Evolutionary conservation across 2,329 filamentous ascomycete genomes (phyloP).

Genomic region (Neocatenulostroma microsporum): DNA sequence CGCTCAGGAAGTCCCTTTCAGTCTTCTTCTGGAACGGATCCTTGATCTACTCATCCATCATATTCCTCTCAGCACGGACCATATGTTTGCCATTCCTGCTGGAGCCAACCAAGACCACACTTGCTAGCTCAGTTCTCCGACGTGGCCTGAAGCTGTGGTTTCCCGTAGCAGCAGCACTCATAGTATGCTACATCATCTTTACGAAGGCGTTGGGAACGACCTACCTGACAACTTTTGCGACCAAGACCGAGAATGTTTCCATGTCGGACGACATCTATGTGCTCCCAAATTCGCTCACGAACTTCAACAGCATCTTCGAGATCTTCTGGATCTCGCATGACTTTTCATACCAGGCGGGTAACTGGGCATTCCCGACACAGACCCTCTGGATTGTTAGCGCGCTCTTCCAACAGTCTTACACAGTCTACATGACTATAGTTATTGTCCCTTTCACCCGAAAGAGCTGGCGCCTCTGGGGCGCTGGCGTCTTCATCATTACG

Average conservation of each 20-base stretch:
- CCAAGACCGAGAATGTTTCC: conserved; percentile 27
- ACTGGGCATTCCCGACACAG: conserved; percentile 35
- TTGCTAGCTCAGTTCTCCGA: conserved; percentile 34
- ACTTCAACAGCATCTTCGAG: conserved; percentile 42
- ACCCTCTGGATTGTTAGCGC: conserved; percentile 39
- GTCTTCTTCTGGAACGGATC: conserved; percentile 41
- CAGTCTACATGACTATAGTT: conserved; percentile 41
- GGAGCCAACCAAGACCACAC: conserved; percentile 20
- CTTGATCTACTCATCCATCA: conserved; percentile 38
- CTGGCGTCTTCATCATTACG: conserved; percentile 35
- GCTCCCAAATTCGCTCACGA: conserved; percentile 34
- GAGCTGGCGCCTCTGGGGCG: conserved; percentile 34
- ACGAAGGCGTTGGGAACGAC: conserved; percentile 18
- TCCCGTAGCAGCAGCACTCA: conserved; percentile 33
- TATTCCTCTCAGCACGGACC: conserved; percentile 39
- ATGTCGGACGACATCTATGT: conserved; percentile 26
- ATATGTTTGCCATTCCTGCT: conserved; percentile 19
- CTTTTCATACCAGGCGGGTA: conserved; percentile 33
- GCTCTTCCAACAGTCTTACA: conserved; percentile 41
- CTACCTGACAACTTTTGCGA: conserved; percentile 32
- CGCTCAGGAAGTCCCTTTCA: conserved; percentile 38
- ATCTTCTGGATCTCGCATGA: conserved; percentile 38
- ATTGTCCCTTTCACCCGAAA: conserved; percentile 37
- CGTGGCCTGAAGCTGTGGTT: conserved; percentile 37
- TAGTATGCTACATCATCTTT: conserved; percentile 31